These are phyloP conservation scores for Pleurotus sapidus DNA, from an alignment of 768 basidiomycete genomes.

Conservation along the genomic window DNA sequence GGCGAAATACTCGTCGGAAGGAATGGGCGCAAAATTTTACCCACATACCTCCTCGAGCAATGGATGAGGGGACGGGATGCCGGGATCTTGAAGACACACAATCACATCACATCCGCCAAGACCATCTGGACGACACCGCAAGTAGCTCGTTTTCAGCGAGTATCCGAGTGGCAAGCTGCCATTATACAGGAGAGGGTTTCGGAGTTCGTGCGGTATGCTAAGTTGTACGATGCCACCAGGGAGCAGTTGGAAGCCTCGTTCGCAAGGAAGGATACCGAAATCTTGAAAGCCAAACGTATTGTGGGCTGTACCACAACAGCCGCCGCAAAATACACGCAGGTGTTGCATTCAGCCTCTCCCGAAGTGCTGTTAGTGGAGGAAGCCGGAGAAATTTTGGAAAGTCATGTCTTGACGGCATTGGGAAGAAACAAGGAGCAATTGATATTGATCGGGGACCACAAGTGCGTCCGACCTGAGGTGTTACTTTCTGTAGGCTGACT, in stretches of 20 bases:
- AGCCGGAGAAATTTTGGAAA: conserved; percentile 71
- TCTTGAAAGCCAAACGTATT: conserved; percentile 47
- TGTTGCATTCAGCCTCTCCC: conserved; percentile 44
- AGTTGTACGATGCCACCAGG: conserved; percentile 34
- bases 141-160: conserved; percentile 19
- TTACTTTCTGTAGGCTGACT: conserved; percentile 14
- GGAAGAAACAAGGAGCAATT: conserved; percentile 43
- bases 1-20: conserved; percentile 45
- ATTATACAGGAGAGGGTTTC: conserved; percentile 32
- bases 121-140: conserved; percentile 35
- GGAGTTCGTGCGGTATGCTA: conserved; percentile 28
- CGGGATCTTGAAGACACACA: conserved; percentile 32
- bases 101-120: conserved; percentile 19
- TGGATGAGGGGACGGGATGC: conserved; percentile 47
- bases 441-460: conserved; percentile 71
- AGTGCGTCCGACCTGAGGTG: conserved; percentile 32
- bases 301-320: conserved; percentile 71
- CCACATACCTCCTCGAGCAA: conserved; percentile 39
- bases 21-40: conserved; percentile 29
- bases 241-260: conserved; percentile 16
- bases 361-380: conserved; percentile 66
- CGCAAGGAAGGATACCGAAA: conserved; percentile 24
- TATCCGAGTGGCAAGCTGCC: conserved; percentile 29
- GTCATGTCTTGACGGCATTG: conserved; percentile 60
- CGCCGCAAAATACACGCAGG: conserved; percentile 55